Percentiles rank a stretch among this genome's conserved stretches.
phyloP scores from a whole-genome alignment of 257 asterid species.

The Rehmannia glutinosa region DNA sequence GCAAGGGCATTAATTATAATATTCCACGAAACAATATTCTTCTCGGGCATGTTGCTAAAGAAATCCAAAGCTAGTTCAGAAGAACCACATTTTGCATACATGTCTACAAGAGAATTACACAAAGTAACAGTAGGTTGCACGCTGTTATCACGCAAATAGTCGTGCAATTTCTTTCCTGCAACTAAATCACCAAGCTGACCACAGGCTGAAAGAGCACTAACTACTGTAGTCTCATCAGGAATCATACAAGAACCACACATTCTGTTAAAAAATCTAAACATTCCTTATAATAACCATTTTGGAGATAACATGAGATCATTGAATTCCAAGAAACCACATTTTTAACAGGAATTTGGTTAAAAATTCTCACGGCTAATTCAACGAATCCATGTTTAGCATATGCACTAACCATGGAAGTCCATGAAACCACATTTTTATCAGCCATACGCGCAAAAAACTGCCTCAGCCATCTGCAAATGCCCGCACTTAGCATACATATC shows the following conservation, averaged over 20 bases:
- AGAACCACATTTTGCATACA: constrained; percentile 75
- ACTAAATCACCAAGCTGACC: constrained; percentile 53
- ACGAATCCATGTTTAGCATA: constrained; percentile 46
- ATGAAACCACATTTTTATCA: constrained; percentile 48
- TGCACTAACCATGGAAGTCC: constrained; percentile 66
- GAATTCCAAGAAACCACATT: constrained; percentile 63
- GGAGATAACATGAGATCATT: constrained; percentile 55
- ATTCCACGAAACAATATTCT: constrained; percentile 58
- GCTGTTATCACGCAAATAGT: constrained; percentile 16
- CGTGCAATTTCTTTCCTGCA: constrained; percentile 39
- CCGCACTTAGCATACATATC: constrained; percentile 91
- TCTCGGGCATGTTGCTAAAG: constrained; percentile 34
- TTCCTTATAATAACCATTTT: constrained; percentile 32
- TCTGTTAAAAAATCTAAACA: constrained; percentile 33
- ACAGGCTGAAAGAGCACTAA: constrained; percentile 53
- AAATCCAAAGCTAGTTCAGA: constrained; percentile 37
- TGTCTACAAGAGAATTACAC: constrained; percentile 53
- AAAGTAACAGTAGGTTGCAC: constrained; percentile 27
- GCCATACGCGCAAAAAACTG: constrained; percentile 47
- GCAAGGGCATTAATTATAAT: constrained; percentile 54
- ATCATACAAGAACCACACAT: constrained; percentile 30
- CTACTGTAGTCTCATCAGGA: constrained; percentile 44
- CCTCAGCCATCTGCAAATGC: constrained; percentile 48
- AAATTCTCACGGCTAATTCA: constrained; percentile 35
- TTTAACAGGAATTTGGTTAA: constrained; percentile 47